Conservation (phyloP, 1,284 basidiomycete species). For the Ceratobasidium sp. region DNA sequence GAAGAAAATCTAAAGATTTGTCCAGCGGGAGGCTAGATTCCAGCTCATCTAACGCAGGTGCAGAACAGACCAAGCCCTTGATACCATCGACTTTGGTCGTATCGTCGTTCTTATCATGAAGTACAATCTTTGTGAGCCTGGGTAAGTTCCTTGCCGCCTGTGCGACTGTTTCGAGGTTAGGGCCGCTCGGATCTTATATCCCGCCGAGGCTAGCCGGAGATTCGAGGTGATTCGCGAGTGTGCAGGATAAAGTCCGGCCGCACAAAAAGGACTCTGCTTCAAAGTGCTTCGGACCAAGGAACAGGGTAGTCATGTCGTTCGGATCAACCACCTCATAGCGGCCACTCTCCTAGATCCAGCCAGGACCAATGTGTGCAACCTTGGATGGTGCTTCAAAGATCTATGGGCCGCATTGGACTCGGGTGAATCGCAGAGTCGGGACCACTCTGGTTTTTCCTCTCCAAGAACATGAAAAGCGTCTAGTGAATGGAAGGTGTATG, state of each 20-base stretch:
- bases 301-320: background rate
- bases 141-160: background rate
- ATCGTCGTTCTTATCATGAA: background rate
- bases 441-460: background rate
- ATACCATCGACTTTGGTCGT: background rate
- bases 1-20: no score
- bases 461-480: constrained; percentile 15
- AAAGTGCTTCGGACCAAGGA: background rate
- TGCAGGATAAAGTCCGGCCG: background rate
- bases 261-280: constrained; percentile 15
- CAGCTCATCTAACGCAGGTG: constrained; percentile 6
- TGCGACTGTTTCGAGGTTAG: background rate
- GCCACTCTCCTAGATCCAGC: background rate
- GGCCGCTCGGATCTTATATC: background rate
- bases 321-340: background rate
- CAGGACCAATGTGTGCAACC: background rate
- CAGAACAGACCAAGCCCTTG: background rate
- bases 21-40: no score
- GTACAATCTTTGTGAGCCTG: background rate
- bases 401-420: background rate
- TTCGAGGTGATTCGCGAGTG: background rate
- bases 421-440: background rate
- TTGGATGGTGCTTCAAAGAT: background rate
- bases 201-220: background rate
- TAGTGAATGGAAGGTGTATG: background rate